Conservation (phyloP, 1,139 yeast genomes). For the Suhomyces yuchorum region DNA sequence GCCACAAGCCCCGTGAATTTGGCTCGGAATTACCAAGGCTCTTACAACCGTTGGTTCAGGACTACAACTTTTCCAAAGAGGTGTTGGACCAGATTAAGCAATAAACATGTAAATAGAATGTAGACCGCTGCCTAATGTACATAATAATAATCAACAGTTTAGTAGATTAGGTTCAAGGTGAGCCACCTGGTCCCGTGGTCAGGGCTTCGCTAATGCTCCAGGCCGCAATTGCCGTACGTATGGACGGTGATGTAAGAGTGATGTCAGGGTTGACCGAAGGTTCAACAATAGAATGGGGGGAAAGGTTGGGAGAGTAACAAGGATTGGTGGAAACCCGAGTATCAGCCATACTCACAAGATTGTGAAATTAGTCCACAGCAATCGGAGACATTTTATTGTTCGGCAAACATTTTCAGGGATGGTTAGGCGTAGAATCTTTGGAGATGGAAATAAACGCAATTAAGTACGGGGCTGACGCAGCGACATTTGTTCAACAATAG, state of each 20-base stretch:
- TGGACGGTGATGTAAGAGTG: background rate
- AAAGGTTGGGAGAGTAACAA: background rate
- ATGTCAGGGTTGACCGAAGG: background rate
- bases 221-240: background rate
- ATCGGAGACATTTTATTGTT: background rate
- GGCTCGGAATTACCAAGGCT: conserved; percentile 45
- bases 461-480: background rate
- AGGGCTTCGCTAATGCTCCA: background rate
- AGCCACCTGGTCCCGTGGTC: background rate
- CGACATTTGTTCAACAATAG: background rate
- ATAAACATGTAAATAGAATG: conserved; percentile 5
- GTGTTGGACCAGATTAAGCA: conserved; percentile 12
- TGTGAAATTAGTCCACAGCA: background rate
- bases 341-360: background rate
- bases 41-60: conserved; percentile 24
- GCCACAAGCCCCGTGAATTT: conserved; percentile 28
- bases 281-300: background rate
- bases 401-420: background rate
- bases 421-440: background rate
- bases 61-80: conserved; percentile 14
- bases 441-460: background rate
- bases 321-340: background rate
- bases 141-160: background rate
- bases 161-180: background rate
- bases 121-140: background rate